These are phyloP conservation scores for Halophytophthora polymorphica DNA, from an alignment of 352 stramenopile species.

Conservation along the genomic window DNA sequence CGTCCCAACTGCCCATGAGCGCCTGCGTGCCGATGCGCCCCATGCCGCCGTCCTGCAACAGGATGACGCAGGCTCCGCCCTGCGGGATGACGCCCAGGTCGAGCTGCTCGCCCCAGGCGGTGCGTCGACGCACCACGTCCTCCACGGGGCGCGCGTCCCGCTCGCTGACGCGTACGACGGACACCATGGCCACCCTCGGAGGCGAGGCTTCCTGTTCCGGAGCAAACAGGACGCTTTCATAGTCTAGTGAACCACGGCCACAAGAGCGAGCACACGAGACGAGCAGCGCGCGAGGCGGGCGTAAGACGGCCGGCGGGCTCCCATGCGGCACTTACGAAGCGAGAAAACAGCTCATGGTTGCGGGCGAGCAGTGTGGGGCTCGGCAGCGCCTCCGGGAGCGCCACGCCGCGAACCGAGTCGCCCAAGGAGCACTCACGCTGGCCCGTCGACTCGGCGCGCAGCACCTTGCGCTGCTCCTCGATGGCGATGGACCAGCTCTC, in stretches of 20 bases:
- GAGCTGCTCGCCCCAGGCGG: slow-evolving; percentile 60
- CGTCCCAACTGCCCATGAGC: slow-evolving; percentile 84
- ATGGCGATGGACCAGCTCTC: slow-evolving; percentile 85
- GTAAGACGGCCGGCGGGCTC: slow-evolving; percentile 32
- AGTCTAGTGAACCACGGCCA: slow-evolving; percentile 41
- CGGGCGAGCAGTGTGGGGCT: slow-evolving; percentile 68
- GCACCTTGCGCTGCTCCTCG: slow-evolving; percentile 76
- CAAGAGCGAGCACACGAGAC: slow-evolving; percentile 9
- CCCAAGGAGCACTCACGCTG: slow-evolving; percentile 45
- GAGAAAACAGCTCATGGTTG: slow-evolving; percentile 76
- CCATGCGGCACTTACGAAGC: slow-evolving; percentile 83
- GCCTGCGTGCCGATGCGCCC: slow-evolving; percentile 78
- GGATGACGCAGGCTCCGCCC: slow-evolving; percentile 73
- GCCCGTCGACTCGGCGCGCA: slow-evolving; percentile 44
- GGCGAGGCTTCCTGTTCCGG: slow-evolving; percentile 65
- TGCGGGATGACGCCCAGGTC: slow-evolving; percentile 77
- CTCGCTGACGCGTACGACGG: slow-evolving; percentile 61
- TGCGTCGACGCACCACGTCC: slow-evolving; percentile 69
- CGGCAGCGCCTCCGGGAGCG: slow-evolving; percentile 43
- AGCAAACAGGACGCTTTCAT: slow-evolving; percentile 76
- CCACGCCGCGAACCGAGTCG: slow-evolving; percentile 5
- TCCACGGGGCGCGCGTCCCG: slow-evolving; percentile 57
- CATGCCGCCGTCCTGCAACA: slow-evolving; percentile 68
- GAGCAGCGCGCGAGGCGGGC: slow-evolving; percentile 18
- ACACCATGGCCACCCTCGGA: slow-evolving; percentile 71